phyloP scores from a whole-genome alignment of 495 filamentous ascomycete species.

The Tetracladium setigerum region DNA sequence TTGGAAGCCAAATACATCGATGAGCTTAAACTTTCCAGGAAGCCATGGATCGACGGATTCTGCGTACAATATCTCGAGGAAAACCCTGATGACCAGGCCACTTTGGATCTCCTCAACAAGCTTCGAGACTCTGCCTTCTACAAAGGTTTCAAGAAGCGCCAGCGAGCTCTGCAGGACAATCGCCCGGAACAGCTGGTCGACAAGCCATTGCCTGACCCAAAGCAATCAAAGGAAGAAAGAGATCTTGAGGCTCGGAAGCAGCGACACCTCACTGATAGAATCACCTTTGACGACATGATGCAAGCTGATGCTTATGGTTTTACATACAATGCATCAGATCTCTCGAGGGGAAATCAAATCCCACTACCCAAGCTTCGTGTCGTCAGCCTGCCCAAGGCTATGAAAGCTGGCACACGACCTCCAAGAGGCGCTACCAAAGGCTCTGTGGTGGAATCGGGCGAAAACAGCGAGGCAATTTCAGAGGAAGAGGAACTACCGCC shows the following conservation, averaged over 20 bases:
- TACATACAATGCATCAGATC: conserved; percentile 6
- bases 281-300: conserved; percentile 15
- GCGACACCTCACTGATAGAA: conserved; percentile 4
- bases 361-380: neutral
- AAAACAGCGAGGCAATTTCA: neutral
- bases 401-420: neutral
- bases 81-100: neutral
- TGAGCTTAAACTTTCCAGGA: conserved; percentile 1
- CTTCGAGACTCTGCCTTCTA: conserved; percentile 1
- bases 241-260: conserved; percentile 10
- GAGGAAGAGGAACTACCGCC: conserved; percentile 14
- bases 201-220: neutral
- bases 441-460: conserved; percentile 4
- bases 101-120: neutral
- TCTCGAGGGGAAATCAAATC: conserved; percentile 6
- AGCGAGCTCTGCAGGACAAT: neutral
- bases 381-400: neutral
- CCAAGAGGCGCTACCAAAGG: conserved; percentile 2
- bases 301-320: conserved; percentile 16
- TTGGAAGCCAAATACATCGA: neutral
- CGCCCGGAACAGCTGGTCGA: neutral
- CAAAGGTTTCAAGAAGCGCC: conserved; percentile 2
- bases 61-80: neutral
- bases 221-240: conserved; percentile 4
- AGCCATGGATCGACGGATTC: conserved; percentile 4